These are phyloP conservation scores for Candida nemodendra DNA, from an alignment of 805 yeast genomes.

Conservation along the genomic window DNA sequence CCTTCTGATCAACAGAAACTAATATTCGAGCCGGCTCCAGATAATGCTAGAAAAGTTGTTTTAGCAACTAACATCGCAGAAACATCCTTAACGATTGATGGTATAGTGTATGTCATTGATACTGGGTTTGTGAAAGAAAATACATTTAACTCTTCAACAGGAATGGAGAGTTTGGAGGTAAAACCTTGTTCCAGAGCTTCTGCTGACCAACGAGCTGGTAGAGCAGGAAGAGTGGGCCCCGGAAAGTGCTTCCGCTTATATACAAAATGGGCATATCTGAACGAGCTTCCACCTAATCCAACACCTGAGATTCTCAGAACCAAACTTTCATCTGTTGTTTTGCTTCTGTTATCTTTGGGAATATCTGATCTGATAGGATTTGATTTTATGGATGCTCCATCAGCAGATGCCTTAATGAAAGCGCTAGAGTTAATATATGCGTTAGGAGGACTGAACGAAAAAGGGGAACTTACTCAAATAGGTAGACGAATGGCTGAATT, in stretches of 20 bases:
- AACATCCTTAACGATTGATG: constrained; percentile 93
- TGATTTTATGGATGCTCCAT: constrained; percentile 91
- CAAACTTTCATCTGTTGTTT: constrained; percentile 72
- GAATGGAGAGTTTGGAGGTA: constrained; percentile 85
- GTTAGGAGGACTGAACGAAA: constrained; percentile 78
- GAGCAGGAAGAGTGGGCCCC: constrained; percentile 98
- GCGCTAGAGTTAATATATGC: constrained; percentile 83
- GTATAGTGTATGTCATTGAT: constrained; percentile 91
- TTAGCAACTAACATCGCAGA: constrained; percentile 97
- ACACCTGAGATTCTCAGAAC: constrained; percentile 91
- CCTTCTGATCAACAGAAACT: constrained; percentile 80
- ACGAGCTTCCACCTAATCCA: constrained; percentile 76
- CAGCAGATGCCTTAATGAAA: constrained; percentile 64
- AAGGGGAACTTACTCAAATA: constrained; percentile 70
- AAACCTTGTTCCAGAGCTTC: constrained; percentile 92
- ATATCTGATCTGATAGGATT: constrained; percentile 77
- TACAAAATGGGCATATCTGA: constrained; percentile 76
- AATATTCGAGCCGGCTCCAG: constrained; percentile 87
- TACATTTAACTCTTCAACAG: constrained; percentile 79
- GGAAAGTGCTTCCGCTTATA: constrained; percentile 91
- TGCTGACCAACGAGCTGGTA: constrained; percentile 94
- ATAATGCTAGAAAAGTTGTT: constrained; percentile 76
- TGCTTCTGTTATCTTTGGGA: constrained; percentile 79
- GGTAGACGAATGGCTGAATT: constrained; percentile 89
- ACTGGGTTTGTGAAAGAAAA: constrained; percentile 94